Base-by-base conservation (phyloP, 2,329 filamentous ascomycete genomes). In the Xylariomycetidae sp. region DNA sequence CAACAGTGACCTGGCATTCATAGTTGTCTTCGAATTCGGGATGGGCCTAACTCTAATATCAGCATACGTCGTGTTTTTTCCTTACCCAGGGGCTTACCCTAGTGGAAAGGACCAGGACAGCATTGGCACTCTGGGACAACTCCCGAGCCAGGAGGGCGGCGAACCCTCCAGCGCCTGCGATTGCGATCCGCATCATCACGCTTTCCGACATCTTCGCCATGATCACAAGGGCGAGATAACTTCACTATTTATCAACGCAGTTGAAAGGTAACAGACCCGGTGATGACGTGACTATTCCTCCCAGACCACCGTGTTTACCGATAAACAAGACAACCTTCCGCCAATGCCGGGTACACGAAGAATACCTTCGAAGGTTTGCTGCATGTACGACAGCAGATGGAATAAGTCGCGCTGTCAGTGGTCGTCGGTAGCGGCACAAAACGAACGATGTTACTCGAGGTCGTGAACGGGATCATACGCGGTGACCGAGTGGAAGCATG, bases 51-150 rank as follows among this genome's bases (percentile, higher is more conserved):
- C 31, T 19, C 18, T n/a, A 24, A 17, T 22, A 39, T 38, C 40
- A 49, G 41, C 40, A 19, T n/a, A n/a, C n/a, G n/a, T n/a, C n/a
- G n/a, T n/a, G n/a, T n/a, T n/a, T n/a, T n/a, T n/a, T n/a, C n/a
- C n/a, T n/a, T n/a, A n/a, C n/a, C n/a, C n/a, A 15, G 13, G 16
- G 7, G n/a, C 68, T 56, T 57, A 82, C 80, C 39, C 57, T 63
- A 64, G 78, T 70, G 15, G 83, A 85, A 19, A 88, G 60, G n/a
- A 88, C 69, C 32, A 88, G 67, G 27, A 86, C 69, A 31, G 79
- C 72, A 56, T 87, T 79, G 29, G 73, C 75, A 22, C 75, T 82
- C 32, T 75, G 67, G 19, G 73, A 70, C 19, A 88, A 68, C 48
- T 74, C 69, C 36, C 74, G 67, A 12, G 70, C 72, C 39, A 81